These are phyloP conservation scores for Suhomyces sp. DNA, from an alignment of 805 yeast genomes.

Conservation along the genomic window DNA sequence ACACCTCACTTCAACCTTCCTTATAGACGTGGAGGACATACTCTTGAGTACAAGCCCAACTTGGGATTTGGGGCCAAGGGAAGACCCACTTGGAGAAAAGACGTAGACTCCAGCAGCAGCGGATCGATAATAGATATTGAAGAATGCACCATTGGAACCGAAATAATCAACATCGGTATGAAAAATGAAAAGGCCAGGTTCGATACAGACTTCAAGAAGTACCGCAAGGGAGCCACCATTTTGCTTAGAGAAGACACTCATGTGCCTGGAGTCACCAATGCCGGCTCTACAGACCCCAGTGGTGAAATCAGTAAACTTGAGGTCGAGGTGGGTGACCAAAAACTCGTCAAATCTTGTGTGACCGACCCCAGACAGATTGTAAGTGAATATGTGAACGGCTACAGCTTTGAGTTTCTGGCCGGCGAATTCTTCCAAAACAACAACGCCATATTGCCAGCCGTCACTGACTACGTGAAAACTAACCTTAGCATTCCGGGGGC, in stretches of 20 bases:
- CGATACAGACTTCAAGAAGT: constrained; percentile 42
- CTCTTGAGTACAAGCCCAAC: constrained; percentile 51
- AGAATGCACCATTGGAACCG: constrained; percentile 88
- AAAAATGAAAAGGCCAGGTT: constrained; percentile 61
- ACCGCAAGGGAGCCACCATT: constrained; percentile 81
- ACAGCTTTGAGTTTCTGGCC: constrained; percentile 82
- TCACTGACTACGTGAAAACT: constrained; percentile 75
- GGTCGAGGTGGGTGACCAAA: constrained; percentile 23
- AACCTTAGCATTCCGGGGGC: constrained; percentile 50
- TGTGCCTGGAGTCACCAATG: constrained; percentile 21
- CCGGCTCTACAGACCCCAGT: constrained; percentile 44
- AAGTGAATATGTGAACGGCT: constrained; percentile 70
- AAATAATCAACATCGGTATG: constrained; percentile 71
- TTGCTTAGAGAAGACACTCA: constrained; percentile 76
- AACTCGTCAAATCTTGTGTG: constrained; percentile 64
- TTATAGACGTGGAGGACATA: constrained; percentile 36
- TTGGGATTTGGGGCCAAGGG: constrained; percentile 91
- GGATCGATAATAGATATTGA: constrained; percentile 80
- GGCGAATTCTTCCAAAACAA: constrained; percentile 97
- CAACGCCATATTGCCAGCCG: constrained; percentile 81
- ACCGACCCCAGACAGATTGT: constrained; percentile 78
- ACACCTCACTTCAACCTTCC: constrained; percentile 95
- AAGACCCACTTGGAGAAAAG: constrained; percentile 62
- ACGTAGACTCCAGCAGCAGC: constrained; percentile 51
- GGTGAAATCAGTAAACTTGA: constrained; percentile 32